phyloP scores from a whole-genome alignment of 768 basidiomycete genomes.

The Xerocomellus amylosporus region DNA sequence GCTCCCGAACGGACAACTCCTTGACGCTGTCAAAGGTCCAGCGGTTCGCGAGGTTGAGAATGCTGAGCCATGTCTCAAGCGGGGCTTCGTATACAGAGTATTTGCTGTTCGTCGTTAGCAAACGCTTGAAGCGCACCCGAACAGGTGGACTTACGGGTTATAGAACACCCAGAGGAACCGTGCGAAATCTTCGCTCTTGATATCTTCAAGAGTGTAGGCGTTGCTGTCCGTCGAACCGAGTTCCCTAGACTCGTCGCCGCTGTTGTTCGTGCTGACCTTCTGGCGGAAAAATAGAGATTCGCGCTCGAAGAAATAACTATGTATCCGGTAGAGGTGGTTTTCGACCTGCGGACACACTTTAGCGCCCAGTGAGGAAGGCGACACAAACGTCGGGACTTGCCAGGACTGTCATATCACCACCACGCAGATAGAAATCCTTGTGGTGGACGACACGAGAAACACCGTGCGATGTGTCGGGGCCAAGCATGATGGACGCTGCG shows the following conservation, averaged over 20 bases:
- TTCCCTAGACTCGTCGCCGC: slow-evolving; percentile 23
- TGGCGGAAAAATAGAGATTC: slow-evolving; percentile 51
- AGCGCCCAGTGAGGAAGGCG: slow-evolving; percentile 4
- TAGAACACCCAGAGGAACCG: slow-evolving; percentile 64
- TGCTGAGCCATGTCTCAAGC: slow-evolving; percentile 40
- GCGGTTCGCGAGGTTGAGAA: slow-evolving; percentile 37
- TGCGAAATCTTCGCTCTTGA: slow-evolving; percentile 47
- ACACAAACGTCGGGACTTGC: slow-evolving; percentile 35
- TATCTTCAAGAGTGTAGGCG: slow-evolving; percentile 45
- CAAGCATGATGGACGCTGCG: slow-evolving; percentile 23
- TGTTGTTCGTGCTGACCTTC: slow-evolving; percentile 31
- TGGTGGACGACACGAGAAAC: slow-evolving; percentile 34
- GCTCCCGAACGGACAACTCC: slow-evolving; percentile 36
- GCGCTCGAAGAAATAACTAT: slow-evolving; percentile 61
- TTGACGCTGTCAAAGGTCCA: slow-evolving; percentile 44
- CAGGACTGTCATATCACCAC: slow-evolving; percentile 57
- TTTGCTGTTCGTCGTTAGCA: slow-evolving; percentile 23
- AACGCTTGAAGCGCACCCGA: background rate
- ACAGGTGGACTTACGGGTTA: slow-evolving; percentile 46
- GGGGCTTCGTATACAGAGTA: slow-evolving; percentile 40
- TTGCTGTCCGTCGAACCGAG: slow-evolving; percentile 39
- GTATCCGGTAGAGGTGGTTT: slow-evolving; percentile 53
- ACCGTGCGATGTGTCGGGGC: slow-evolving; percentile 24
- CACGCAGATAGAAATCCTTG: slow-evolving; percentile 52
- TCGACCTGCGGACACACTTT: slow-evolving; percentile 46